Base-by-base conservation (phyloP, 768 basidiomycete species). In the Boletus sp. region DNA sequence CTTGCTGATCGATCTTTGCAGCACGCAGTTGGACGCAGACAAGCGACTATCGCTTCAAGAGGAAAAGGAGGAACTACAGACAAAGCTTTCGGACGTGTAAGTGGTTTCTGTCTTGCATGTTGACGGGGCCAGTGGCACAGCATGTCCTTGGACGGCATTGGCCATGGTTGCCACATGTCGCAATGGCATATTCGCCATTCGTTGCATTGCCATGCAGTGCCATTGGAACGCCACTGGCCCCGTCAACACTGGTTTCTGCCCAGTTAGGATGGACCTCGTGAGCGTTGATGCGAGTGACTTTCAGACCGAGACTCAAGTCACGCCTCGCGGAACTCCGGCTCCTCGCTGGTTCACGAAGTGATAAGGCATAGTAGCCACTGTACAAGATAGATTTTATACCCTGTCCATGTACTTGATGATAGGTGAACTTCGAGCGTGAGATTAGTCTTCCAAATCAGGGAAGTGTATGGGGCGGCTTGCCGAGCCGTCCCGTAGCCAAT, bases 21-120 rank as follows among this genome's bases (percentile, higher is more conserved):
- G 93, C 73, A 93, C 92, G 24, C 86, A 89, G 67, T 77, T 98
- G 36, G 90, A 98, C 67, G 89, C 93, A 17, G 91, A 95, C 73
- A 89, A 87, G 71, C 84, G 96, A 10, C 77, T 97, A 49, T 92
- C 89, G 1, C 75, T 98, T 44, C 94, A 97, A 73, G 92, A 95
- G 69, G 96, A 99, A 80, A 97, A 95, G 73, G 92, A 96, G 71
- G 80, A 78, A 30, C 70, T 98, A 47, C 94, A 97, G 68, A 78
- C 86, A 32, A 95, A 90, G 71, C 73, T 98, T 57, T 77, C 89
- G 35, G 92, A 94, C 72, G 89, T 98, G 83, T 92, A 70, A 80
- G 90, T 80, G 15, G 18, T 41, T n/a, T 48, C 18, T 50, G 9
- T 2, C 5, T 8, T 18, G 14, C 45, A 17, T 32, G 47, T 29